These are phyloP conservation scores for Arthrobotrys megalospora DNA, from an alignment of 2,329 filamentous ascomycete genomes.

Conservation along the genomic window DNA sequence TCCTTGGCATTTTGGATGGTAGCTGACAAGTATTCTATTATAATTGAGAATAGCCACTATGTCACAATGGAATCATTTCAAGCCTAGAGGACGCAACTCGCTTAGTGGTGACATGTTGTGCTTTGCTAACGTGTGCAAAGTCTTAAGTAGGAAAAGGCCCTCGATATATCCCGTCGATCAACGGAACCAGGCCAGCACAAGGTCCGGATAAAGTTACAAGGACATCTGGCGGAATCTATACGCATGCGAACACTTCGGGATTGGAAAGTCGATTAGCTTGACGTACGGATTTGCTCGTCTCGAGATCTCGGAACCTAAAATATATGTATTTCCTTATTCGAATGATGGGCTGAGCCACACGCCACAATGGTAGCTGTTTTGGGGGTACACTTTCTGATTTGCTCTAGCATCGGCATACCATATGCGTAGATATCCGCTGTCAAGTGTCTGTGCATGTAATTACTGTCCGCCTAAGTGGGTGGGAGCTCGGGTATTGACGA, in stretches of 20 bases:
- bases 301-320: conserved; percentile 5
- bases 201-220: conserved; percentile 20
- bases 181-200: conserved; percentile 25
- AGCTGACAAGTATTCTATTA: neutral
- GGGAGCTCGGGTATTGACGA: neutral
- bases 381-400: neutral
- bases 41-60: neutral
- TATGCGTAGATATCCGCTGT: conserved; percentile 12
- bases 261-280: conserved; percentile 18
- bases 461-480: neutral
- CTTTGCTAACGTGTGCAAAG: conserved; percentile 37
- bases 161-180: conserved; percentile 5
- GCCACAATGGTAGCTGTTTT: neutral
- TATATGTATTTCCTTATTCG: neutral
- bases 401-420: neutral
- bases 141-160: conserved; percentile 32
- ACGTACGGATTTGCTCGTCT: neutral
- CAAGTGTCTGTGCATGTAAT: conserved; percentile 2
- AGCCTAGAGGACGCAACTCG: conserved; percentile 22
- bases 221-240: conserved; percentile 28
- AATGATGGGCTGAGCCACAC: conserved; percentile 6
- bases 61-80: neutral
- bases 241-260: conserved; percentile 12
- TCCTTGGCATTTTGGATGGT: neutral
- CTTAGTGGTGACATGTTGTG: conserved; percentile 59